Evolutionary conservation across 805 yeast genomes (phyloP), one percentile per base, ranked within the genome.

Genomic region (Saccharomycopsis javanensis): DNA sequence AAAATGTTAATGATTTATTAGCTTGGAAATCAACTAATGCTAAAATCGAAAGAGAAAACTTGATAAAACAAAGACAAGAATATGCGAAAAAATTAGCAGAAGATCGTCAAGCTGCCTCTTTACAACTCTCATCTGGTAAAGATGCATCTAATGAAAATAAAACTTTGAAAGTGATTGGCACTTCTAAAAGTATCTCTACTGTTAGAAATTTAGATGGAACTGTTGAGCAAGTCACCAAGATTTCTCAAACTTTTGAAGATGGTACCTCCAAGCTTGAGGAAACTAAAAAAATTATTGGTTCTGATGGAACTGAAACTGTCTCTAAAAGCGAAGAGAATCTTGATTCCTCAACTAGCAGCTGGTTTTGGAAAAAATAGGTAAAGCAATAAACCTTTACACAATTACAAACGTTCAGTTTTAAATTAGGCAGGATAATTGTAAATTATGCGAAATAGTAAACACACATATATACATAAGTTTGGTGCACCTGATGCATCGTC

Each of bases 21-120:
- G 79, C 78, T 57, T 89, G 94, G 91, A 79, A 76, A 64, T 68
- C 75, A n/a, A 71, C 74, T 45, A 81, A 82, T 80, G 74, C 70
- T 54, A 72, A 74, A 56, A 64, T 74, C n/a, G 64, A 74, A n/a
- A 73, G 71, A 55, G 60, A 72, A 75, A 60, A 58, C 58, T 38
- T 54, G 62, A n/a, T 25, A 8, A 15, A 51, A 27, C 25, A 46
- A n/a, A 18, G 45, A 18, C 23, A 54, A 28, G 45, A 55, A 56
- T 51, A 18, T 38, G 30, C 18, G 48, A 60, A 57, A 51, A 51
- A 18, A 3, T n/a, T 30, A 18, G 38, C 34, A 31, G 38, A 51
- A 23, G 20, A 10, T 5, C 23, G 42, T n/a, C n/a, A n/a, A 31
- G 16, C 54, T 16, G 30, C 30, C 7, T 33, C 54, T 20, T 51